Percentiles rank a stretch among this genome's conserved stretches.
These are phyloP conservation scores for Arabis hirsuta DNA, from an alignment of 345 rosid genomes.

Conservation along the genomic window DNA sequence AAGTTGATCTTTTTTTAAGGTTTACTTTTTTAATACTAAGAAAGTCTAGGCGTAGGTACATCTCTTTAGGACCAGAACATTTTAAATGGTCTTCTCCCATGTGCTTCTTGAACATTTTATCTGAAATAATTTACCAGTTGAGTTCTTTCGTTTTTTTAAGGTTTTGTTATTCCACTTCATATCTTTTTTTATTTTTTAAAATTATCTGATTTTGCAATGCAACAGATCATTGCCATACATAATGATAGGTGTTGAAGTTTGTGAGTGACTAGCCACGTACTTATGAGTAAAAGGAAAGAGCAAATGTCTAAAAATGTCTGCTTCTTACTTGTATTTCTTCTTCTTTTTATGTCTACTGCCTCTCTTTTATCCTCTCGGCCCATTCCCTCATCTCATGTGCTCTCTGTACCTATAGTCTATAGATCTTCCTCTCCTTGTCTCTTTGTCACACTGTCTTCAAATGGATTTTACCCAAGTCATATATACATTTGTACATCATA, in stretches of 20 bases:
- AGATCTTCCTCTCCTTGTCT: constrained; percentile 25
- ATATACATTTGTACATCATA: not conserved
- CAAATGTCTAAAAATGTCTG: constrained; percentile 1
- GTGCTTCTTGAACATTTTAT: too few relatives aligned
- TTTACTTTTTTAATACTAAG: too few relatives aligned
- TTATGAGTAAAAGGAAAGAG: constrained; percentile 17
- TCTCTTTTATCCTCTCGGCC: constrained; percentile 27
- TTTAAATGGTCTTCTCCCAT: too few relatives aligned
- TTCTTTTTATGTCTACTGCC: constrained; percentile 7
- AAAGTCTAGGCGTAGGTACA: too few relatives aligned
- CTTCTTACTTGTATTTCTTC: constrained; percentile 31
- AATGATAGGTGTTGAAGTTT: not conserved
- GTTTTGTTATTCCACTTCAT: not conserved
- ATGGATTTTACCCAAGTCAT: constrained; percentile 27
- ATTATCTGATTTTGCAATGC: not conserved
- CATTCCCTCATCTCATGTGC: constrained; percentile 39
- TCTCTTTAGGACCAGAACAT: too few relatives aligned
- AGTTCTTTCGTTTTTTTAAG: not conserved
- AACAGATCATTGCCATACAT: constrained; percentile 6
- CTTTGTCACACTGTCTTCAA: constrained; percentile 20
- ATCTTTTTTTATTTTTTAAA: not conserved
- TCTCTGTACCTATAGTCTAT: constrained; percentile 13
- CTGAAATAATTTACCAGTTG: too few relatives aligned
- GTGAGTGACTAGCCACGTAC: constrained; percentile 18
- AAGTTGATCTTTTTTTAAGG: too few relatives aligned